Base-by-base conservation (phyloP, 352 stramenopile genomes). In the Globisporangium rhizosaccharum region DNA sequence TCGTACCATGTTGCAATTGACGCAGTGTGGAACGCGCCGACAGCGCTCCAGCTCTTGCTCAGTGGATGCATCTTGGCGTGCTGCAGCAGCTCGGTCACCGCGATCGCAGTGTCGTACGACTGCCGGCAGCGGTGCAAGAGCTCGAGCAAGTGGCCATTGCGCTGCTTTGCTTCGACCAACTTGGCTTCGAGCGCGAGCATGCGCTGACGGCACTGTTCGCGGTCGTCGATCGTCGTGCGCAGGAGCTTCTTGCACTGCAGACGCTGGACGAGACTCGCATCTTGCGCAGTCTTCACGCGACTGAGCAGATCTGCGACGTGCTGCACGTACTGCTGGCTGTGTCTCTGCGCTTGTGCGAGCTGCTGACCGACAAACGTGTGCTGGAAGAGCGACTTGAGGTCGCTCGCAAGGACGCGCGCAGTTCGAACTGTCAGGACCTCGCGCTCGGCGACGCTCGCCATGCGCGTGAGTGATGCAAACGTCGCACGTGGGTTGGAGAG, bases 31-130 rank as follows among this genome's bases (percentile, higher is more conserved):
- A 66, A 76, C 41, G 74, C 68, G 7, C 63, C 62, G 20, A 76
- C 51, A 3, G 50, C 30, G 2, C 57, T 62, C 71, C 68, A 79
- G 23, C 37, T 68, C 50, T 76, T 79, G 56, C 67, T 76, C 11
- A 75, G 54, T 20, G 57, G 54, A 17, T 79, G 65, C 14, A 73
- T 72, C 60, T 81, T 77, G 48, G 65, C 71, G 48, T 70, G 73
- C 9, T 61, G 54, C 4, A 82, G 54, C 28, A 53, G 48, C 2
- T 63, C 54, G 8, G 51, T 61, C 49, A 71, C 65, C 6, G 37
- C 10, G 1, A 61, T 53, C 4, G 66, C 58, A n/a, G 51, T 64
- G 8, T 70, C 66, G 50, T 73, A 79, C 15, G 53, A 72, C 12
- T 30, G 37, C 8, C 71, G 66, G 18, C 55, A 59, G 37, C 60